phyloP scores from a whole-genome alignment of 257 asterid genomes.

The Dorcoceras hygrometricum region DNA sequence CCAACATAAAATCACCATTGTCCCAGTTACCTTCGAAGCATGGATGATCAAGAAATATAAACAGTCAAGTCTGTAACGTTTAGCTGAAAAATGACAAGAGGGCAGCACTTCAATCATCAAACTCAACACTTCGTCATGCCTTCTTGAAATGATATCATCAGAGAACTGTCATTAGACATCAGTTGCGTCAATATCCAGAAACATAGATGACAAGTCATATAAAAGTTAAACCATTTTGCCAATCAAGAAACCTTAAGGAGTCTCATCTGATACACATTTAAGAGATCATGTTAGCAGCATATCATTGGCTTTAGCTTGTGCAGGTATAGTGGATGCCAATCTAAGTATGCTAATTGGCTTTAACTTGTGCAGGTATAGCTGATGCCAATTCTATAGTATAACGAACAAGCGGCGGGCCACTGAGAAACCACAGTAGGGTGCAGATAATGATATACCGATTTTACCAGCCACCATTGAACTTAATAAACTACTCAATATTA shows the following conservation, averaged over 20 bases:
- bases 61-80: slow-evolving; percentile 86
- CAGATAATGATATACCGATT: neutral
- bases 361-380: neutral
- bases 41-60: slow-evolving; percentile 72
- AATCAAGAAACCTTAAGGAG: neutral
- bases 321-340: neutral
- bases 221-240: neutral
- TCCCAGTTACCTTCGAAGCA: slow-evolving; percentile 58
- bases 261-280: neutral
- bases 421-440: slow-evolving; percentile 4
- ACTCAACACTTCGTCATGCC: slow-evolving; percentile 54
- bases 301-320: neutral
- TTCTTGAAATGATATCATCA: slow-evolving; percentile 59
- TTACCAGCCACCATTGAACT: neutral
- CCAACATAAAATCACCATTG: slow-evolving; percentile 14
- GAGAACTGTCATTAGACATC: slow-evolving; percentile 44
- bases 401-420: slow-evolving; percentile 2
- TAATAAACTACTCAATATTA: neutral
- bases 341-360: no score
- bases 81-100: slow-evolving; percentile 86
- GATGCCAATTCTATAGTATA: neutral
- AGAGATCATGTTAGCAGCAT: neutral
- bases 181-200: slow-evolving; percentile 19
- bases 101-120: slow-evolving; percentile 89
- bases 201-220: slow-evolving; percentile 4